Evolutionary conservation across 2,329 filamentous ascomycete species (phyloP).

Genomic region (Cladosporium sp.): DNA sequence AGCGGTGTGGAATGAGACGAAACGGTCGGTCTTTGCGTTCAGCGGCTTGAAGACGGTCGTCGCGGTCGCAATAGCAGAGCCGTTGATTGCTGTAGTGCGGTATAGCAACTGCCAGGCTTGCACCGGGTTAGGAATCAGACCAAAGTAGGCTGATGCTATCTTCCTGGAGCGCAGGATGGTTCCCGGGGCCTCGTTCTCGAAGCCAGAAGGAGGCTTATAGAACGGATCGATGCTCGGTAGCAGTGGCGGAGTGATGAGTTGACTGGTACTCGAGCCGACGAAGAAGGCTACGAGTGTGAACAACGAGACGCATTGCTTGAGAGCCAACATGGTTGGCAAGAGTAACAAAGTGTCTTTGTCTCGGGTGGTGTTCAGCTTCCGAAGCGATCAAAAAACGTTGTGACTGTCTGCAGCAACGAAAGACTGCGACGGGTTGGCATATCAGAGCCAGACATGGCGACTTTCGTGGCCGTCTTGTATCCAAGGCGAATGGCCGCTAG

Average conservation of each 20-base stretch:
- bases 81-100: constrained; percentile 24
- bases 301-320: neutral
- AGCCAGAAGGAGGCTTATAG: constrained; percentile 25
- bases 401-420: neutral
- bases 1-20: constrained; percentile 28
- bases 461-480: neutral
- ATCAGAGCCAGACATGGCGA: neutral
- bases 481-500: neutral
- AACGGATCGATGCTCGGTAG: constrained; percentile 24
- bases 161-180: constrained; percentile 22
- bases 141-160: constrained; percentile 21
- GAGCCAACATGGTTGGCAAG: constrained; percentile 1
- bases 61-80: constrained; percentile 24
- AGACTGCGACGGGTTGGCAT: neutral
- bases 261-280: neutral
- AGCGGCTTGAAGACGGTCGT: constrained; percentile 27
- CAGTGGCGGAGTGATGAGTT: constrained; percentile 1
- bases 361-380: neutral
- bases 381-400: neutral
- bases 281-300: neutral
- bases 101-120: constrained; percentile 25
- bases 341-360: neutral
- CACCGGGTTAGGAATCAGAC: constrained; percentile 21
- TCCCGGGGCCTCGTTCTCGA: constrained; percentile 20
- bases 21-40: constrained; percentile 21